Evolutionary conservation across 495 filamentous ascomycete species (phyloP).

Genomic region (Friedmanniomyces endolithicus): DNA sequence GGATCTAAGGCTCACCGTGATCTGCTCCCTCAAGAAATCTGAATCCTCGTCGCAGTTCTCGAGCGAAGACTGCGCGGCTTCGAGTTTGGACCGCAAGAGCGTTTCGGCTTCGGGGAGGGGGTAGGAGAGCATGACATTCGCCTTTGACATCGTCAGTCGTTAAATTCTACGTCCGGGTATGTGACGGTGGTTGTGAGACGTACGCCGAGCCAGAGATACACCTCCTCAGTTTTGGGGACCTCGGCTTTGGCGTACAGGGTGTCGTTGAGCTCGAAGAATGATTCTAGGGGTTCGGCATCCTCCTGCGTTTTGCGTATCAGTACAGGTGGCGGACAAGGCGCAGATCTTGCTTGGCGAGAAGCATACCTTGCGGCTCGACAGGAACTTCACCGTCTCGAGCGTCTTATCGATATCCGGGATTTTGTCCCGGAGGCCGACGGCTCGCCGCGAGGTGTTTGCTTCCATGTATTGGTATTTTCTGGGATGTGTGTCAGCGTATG

Average conservation of each 20-base stretch:
- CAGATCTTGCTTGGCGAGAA: no score
- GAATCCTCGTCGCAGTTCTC: conserved; percentile 87
- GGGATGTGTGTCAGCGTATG: neutral
- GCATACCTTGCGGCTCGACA: conserved; percentile 54
- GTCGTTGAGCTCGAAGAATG: conserved; percentile 92
- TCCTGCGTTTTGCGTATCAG: conserved; percentile 18
- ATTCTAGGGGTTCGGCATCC: conserved; percentile 57
- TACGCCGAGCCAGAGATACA: conserved; percentile 91
- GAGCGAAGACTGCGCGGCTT: conserved; percentile 65
- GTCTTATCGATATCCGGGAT: conserved; percentile 96
- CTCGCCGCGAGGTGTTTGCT: conserved; percentile 72
- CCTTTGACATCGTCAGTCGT: conserved; percentile 37
- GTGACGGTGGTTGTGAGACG: conserved; percentile 13
- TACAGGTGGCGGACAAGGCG: neutral
- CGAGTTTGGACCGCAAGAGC: conserved; percentile 65
- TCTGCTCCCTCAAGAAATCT: conserved; percentile 92
- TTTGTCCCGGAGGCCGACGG: conserved; percentile 79
- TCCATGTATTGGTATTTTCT: conserved; percentile 99
- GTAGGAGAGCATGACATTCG: conserved; percentile 96
- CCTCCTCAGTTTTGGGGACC: conserved; percentile 74
- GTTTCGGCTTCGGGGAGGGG: conserved; percentile 73
- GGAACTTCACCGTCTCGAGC: conserved; percentile 79
- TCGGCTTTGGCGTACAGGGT: conserved; percentile 83
- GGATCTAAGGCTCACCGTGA: conserved; percentile 79
- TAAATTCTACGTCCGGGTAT: neutral